Evolutionary conservation across 345 rosid genomes (phyloP), one percentile per base, ranked within the genome.

Genomic region (Acer saccharum): DNA sequence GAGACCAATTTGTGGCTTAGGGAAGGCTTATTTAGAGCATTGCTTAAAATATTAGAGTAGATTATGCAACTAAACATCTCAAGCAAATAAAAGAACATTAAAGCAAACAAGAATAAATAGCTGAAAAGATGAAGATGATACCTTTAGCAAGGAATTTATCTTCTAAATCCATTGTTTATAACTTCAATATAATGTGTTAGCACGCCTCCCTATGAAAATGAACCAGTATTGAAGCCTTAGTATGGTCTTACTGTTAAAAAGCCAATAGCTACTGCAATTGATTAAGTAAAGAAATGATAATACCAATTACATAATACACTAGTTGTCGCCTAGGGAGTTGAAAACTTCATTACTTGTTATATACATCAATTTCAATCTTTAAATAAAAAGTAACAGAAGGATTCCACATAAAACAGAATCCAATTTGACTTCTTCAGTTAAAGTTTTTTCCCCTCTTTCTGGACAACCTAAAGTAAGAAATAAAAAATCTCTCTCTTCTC

Each of bases 101-200:
- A 41, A 20, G 9, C 39, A 50, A 69, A 44, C 32, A 68, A 72
- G 52, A 60, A 21, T 18, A 66, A 52, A 60, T 73, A 60, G 20
- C 20, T 65, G 21, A 32, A 39, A 23, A 73, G 73, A 81, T 48
- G 69, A 80, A 78, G 75, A 74, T 17, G 72, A 74, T 80, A 90
- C 94, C 89, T 89, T 80, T 86, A 43, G 82, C 81, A 23, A 81
- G 78, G 72, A 83, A 75, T 76, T 86, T 89, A 73, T 87, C 91
- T 65, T 86, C 91, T 68, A 84, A 43, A 57, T 90, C 90, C 92
- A 89, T 90, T 69, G 32, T 71, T 57, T 69, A 77, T 71, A 79
- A 63, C 83, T 69, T 21, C 48, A 43, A 72, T 41, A 44, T 57
- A 25, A 27, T 76, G 67, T 65, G n/a, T 71, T 79, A 32, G 66